Evolutionary conservation across 306 rosid species (phyloP).

Genomic region (Inga laurina): DNA sequence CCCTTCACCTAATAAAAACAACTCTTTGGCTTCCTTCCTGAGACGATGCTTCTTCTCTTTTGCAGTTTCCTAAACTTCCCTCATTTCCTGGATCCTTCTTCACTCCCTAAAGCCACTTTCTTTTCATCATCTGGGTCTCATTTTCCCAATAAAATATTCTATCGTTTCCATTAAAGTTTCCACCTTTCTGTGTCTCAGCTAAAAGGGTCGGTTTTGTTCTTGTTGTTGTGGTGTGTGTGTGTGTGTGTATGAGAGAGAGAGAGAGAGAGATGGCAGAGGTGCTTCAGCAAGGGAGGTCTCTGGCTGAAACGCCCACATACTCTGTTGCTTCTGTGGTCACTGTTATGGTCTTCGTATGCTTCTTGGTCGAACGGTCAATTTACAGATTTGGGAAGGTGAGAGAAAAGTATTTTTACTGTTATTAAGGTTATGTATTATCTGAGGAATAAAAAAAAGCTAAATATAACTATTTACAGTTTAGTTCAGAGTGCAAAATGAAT

Average conservation of each 20-base stretch:
- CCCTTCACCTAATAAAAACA: constrained; percentile 30
- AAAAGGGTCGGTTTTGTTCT: constrained; percentile 1
- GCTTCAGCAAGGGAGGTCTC: constrained; percentile 59
- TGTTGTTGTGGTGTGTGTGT: constrained; percentile 11
- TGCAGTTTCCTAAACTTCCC: constrained; percentile 36
- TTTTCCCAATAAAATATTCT: constrained; percentile 25
- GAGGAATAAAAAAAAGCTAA: background rate
- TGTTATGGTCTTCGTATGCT: constrained; percentile 85
- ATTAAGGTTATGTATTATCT: background rate
- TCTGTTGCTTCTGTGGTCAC: constrained; percentile 90
- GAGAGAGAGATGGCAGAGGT: constrained; percentile 38
- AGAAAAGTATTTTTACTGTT: background rate
- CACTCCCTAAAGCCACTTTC: constrained; percentile 12
- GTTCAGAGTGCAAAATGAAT: background rate
- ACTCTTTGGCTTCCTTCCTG: background rate
- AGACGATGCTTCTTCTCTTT: constrained; percentile 31
- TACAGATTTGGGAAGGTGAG: constrained; percentile 79
- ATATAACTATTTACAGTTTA: constrained; percentile 5
- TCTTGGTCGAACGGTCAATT: constrained; percentile 81
- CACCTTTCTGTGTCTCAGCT: constrained; percentile 26
- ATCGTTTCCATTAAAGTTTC: constrained; percentile 26
- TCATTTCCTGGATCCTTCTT: constrained; percentile 57
- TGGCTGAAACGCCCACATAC: constrained; percentile 95
- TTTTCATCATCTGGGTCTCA: constrained; percentile 11
- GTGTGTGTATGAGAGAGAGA: background rate